These are phyloP conservation scores for Monascus ruber DNA, from an alignment of 2,329 filamentous ascomycete genomes.

Conservation along the genomic window DNA sequence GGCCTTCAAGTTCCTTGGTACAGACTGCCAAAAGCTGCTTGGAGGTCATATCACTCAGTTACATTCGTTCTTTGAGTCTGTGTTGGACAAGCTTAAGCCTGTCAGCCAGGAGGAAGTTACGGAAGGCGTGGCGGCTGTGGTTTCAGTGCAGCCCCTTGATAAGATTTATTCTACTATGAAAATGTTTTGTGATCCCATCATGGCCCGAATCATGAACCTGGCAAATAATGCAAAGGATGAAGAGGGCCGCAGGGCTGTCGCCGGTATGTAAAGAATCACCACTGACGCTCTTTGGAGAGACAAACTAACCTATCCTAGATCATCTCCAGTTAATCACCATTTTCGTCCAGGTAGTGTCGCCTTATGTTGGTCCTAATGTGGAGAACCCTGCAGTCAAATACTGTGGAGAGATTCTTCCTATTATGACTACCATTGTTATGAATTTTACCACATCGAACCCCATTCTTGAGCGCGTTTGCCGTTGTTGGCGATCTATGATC, in stretches of 20 bases:
- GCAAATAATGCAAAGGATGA: slow-evolving; percentile 78
- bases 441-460: slow-evolving; percentile 78
- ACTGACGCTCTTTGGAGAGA: background rate
- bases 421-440: slow-evolving; percentile 74
- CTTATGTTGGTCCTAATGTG: slow-evolving; percentile 58
- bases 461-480: slow-evolving; percentile 84
- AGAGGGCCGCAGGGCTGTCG: slow-evolving; percentile 71
- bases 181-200: slow-evolving; percentile 83
- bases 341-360: slow-evolving; percentile 69
- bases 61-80: slow-evolving; percentile 83
- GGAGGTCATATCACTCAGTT: slow-evolving; percentile 74
- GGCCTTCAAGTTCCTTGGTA: slow-evolving; percentile 94
- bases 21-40: slow-evolving; percentile 80
- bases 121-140: slow-evolving; percentile 84
- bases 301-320: slow-evolving; percentile 40
- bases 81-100: slow-evolving; percentile 74
- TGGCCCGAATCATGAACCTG: slow-evolving; percentile 72
- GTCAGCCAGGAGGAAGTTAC: slow-evolving; percentile 92
- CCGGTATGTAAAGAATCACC: slow-evolving; percentile 41
- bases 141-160: slow-evolving; percentile 69
- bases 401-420: slow-evolving; percentile 85
- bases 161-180: slow-evolving; percentile 80
- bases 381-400: slow-evolving; percentile 91
- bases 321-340: slow-evolving; percentile 85
- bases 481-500: slow-evolving; percentile 94